phyloP scores from a whole-genome alignment of 176 grass and related monocot species.

The Secale cereale region DNA sequence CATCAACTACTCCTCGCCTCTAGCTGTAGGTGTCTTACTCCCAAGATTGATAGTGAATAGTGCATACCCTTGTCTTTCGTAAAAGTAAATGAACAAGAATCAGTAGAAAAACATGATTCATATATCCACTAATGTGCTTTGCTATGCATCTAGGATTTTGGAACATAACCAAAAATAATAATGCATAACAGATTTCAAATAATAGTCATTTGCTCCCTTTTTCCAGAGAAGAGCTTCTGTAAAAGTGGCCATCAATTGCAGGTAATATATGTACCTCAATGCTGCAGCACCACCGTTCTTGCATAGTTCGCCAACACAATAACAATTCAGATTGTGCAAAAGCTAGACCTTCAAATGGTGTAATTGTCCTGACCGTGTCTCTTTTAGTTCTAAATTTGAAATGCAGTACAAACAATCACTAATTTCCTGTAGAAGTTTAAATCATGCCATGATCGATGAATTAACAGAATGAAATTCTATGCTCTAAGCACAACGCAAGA shows the following conservation, averaged over 20 bases:
- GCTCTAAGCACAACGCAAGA: not conserved
- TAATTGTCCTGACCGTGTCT: no score
- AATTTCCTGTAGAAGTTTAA: not conserved
- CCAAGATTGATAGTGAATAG: slow-evolving; percentile 3
- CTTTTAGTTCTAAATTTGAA: no score
- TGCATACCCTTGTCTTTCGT: not conserved
- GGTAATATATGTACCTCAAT: slow-evolving; percentile 57
- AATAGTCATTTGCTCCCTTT: not conserved
- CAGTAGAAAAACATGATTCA: not conserved
- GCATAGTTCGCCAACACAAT: slow-evolving; percentile 87
- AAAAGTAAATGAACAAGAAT: not conserved
- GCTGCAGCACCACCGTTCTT: slow-evolving; percentile 70
- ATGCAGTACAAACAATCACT: no score
- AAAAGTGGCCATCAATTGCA: not conserved
- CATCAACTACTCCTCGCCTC: not conserved
- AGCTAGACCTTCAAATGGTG: no score
- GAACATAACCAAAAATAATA: not conserved
- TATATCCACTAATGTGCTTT: not conserved
- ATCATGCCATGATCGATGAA: not conserved
- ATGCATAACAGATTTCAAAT: not conserved
- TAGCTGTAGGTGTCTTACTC: not conserved
- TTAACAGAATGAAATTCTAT: not conserved
- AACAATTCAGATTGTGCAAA: no score
- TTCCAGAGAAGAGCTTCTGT: not conserved
- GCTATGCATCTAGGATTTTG: not conserved